Conservation (phyloP, 2,329 filamentous ascomycete species). For the Trichoderma sp. region DNA sequence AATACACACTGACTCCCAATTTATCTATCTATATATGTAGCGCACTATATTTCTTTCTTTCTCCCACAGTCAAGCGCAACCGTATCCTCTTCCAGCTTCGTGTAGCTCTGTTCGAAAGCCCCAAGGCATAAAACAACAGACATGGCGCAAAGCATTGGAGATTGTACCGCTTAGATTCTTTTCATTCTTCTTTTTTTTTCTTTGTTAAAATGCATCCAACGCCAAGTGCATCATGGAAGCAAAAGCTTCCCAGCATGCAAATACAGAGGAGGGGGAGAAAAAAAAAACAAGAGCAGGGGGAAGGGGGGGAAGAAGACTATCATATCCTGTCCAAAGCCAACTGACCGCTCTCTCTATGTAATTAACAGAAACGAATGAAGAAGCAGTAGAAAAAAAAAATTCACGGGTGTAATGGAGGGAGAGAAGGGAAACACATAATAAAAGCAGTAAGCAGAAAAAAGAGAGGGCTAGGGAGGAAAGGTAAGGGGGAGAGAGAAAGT, state of each 20-base stretch:
- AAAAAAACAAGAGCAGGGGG: background rate
- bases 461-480: background rate
- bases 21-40: background rate
- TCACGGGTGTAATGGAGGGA: background rate
- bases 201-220: slow-evolving; percentile 15
- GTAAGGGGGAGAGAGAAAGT: background rate
- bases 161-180: background rate
- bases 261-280: background rate
- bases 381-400: background rate
- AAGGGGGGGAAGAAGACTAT: background rate
- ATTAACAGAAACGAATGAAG: slow-evolving; percentile 12
- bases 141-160: background rate
- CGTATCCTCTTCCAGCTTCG: background rate
- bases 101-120: background rate
- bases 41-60: background rate
- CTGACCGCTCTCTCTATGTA: slow-evolving; percentile 14
- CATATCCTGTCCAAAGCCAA: slow-evolving; percentile 18
- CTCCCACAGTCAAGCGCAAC: background rate
- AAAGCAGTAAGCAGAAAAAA: background rate
- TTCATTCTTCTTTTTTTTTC: background rate
- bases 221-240: slow-evolving; percentile 16
- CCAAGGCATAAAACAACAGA: background rate
- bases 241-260: slow-evolving; percentile 6
- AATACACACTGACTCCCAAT: background rate
- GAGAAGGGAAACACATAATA: background rate